Conservation (phyloP, 306 rosid species). For the Ammopiptanthus mongolicus region DNA sequence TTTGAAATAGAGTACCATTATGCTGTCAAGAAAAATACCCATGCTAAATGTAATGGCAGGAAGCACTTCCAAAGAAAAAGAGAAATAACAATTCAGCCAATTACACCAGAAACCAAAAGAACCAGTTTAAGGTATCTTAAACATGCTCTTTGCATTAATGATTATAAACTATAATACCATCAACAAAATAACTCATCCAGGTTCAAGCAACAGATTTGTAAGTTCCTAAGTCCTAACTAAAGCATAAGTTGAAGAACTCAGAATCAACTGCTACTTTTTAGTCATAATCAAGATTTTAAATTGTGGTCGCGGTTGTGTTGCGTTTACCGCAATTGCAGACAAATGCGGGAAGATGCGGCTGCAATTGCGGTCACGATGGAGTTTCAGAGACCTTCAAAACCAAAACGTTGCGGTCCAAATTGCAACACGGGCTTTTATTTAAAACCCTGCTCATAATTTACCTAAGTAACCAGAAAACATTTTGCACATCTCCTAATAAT, state of each 20-base stretch:
- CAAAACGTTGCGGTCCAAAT: too few relatives aligned
- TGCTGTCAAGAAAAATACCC: neutral
- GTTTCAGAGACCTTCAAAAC: too few relatives aligned
- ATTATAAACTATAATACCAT: neutral
- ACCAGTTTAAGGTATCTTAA: neutral
- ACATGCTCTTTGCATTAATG: neutral
- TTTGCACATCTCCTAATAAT: neutral
- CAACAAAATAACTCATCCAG: neutral
- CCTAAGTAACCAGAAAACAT: neutral
- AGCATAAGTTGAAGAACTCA: slow-evolving; percentile 6
- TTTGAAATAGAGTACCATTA: neutral
- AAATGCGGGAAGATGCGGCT: too few relatives aligned
- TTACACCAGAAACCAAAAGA: neutral
- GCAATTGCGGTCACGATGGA: too few relatives aligned
- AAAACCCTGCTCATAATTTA: neutral
- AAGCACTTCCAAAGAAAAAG: neutral
- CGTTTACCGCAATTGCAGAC: too few relatives aligned
- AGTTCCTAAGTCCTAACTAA: neutral
- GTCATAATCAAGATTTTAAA: too few relatives aligned
- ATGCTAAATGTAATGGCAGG: neutral
- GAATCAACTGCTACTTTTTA: neutral
- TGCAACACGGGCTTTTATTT: too few relatives aligned
- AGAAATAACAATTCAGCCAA: neutral
- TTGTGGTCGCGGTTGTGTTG: too few relatives aligned
- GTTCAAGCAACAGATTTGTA: neutral